Conservation (phyloP, 2,329 filamentous ascomycete species). For the Kalaharituber pfeilii region DNA sequence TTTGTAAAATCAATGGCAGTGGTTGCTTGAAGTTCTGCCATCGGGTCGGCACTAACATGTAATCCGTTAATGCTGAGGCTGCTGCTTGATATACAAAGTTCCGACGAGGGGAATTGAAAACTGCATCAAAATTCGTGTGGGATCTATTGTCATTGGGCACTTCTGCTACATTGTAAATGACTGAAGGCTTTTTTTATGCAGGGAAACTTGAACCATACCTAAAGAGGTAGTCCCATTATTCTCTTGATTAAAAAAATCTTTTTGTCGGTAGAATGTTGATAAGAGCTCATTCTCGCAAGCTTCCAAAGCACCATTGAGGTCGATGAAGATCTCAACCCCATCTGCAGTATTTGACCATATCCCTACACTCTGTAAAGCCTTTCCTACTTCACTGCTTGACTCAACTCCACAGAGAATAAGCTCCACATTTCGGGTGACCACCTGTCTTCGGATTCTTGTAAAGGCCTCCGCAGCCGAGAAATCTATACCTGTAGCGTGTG, state of each 20-base stretch:
- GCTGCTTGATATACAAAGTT: constrained; percentile 64
- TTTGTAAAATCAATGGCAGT: constrained; percentile 76
- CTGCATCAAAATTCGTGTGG: constrained; percentile 33
- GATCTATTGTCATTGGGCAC: constrained; percentile 3
- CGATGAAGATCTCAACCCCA: constrained; percentile 64
- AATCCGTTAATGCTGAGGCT: constrained; percentile 52
- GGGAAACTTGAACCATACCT: constrained; percentile 8
- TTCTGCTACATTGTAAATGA: constrained; percentile 7
- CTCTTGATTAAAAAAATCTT: constrained; percentile 8
- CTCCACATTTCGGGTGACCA: constrained; percentile 58
- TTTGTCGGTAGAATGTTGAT: constrained; percentile 50
- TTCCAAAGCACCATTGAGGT: constrained; percentile 84
- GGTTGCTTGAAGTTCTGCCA: constrained; percentile 85
- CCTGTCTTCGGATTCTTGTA: constrained; percentile 70
- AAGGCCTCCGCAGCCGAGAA: constrained; percentile 95
- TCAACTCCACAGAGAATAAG: constrained; percentile 72
- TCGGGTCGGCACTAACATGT: constrained; percentile 39
- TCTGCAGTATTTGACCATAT: constrained; percentile 53
- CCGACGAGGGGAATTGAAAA: constrained; percentile 60
- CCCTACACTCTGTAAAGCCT: constrained; percentile 65
- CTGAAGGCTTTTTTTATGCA: neutral
- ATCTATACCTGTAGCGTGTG: constrained; percentile 78
- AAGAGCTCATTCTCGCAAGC: constrained; percentile 89
- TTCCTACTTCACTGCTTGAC: constrained; percentile 55
- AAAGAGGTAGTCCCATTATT: constrained; percentile 15